Evolutionary conservation across 495 filamentous ascomycete genomes (phyloP), one percentile per base, ranked within the genome.

Genomic region (Tuber calosporum): DNA sequence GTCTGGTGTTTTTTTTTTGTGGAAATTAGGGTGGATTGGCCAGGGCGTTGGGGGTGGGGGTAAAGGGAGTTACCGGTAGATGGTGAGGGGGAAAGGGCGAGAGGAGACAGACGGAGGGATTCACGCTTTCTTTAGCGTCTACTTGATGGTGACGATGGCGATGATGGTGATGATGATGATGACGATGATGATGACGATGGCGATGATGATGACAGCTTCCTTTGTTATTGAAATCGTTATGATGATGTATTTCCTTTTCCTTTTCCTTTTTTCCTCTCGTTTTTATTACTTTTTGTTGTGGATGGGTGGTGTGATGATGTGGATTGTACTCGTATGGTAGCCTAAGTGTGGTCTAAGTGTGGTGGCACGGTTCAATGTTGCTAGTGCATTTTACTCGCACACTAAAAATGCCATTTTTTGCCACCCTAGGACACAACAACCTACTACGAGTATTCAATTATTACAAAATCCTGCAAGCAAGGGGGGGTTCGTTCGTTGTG

Each of bases 31-130:
- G n/a, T 58, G n/a, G n/a, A 13, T 13, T 58, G n/a, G 48, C 9
- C n/a, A n/a, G 48, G 48, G 48, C n/a, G 48, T 58, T 58, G 48
- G n/a, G n/a, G n/a, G 48, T 58, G 48, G 48, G 48, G 48, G 48
- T 58, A 26, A 15, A 30, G 48, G 48, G n/a, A 58, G 48, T 30
- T 58, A 9, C n/a, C n/a, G n/a, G n/a, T n/a, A 3, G 48, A 4
- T 58, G 9, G 48, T 58, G 48, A 58, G n/a, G 11, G 48, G 48
- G n/a, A 26, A 58, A 30, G 1, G 48, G 48, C 15, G n/a, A 30
- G n/a, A 1, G 48, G n/a, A 58, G 48, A 30, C 11, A 26, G n/a
- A 30, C 15, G 4, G 48, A 40, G 48, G 48, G 48, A 13, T 58
- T 30, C 48, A 58, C 48, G 48, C 26, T 30, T 58, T 58, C 48